Evolutionary conservation across 768 basidiomycete species (phyloP), one percentile per base, ranked within the genome.

Genomic region (Xerocomellus dryophilus): DNA sequence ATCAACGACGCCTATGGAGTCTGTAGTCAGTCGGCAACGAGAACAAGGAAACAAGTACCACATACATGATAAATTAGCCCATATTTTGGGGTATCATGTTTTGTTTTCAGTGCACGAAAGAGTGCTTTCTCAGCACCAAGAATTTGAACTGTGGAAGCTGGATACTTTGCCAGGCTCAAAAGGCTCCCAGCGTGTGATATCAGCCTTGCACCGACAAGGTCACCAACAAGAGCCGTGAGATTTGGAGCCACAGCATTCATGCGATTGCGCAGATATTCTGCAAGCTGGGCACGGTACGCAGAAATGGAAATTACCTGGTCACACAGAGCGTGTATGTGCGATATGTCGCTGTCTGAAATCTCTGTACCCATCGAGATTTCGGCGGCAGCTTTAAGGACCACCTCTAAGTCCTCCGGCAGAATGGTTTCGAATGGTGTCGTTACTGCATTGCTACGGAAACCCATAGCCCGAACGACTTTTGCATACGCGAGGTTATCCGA

Each of bases 321-420:
- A 69, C 95, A 98, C 32, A 99, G 83, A 32, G 93, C 86, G 74
- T 94, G 84, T 70, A 98, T 98, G 77, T 99, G 96, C n/a, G 83
- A 77, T 66, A 98, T 94, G 69, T 99, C 97, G 47, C 86, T 84
- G 60, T 98, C 94, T 50, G 94, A 95, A 59, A 99, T 98, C 76
- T 99, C 97, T 39, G 97, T 99, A 63, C 97, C 97, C 97, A 99
- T 99, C 34, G 94, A 97, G 57, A 99, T 90, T 76, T 93, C 94
- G 18, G 97, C 93, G 35, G 97, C 95, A 29, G 89, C 88, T 76
- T 97, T 98, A 57, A 99, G 77, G 35, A 95, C 85, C 12, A 86
- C 88, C 71, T 99, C 97, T 51, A 99, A 85, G 64, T 98, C 96
- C 79, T 99, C 97, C 10, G 97, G 97, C 31, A 99, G 86, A 71